Conservation (phyloP, 2,329 filamentous ascomycete species). For the Chrysosphaeria jannelii region DNA sequence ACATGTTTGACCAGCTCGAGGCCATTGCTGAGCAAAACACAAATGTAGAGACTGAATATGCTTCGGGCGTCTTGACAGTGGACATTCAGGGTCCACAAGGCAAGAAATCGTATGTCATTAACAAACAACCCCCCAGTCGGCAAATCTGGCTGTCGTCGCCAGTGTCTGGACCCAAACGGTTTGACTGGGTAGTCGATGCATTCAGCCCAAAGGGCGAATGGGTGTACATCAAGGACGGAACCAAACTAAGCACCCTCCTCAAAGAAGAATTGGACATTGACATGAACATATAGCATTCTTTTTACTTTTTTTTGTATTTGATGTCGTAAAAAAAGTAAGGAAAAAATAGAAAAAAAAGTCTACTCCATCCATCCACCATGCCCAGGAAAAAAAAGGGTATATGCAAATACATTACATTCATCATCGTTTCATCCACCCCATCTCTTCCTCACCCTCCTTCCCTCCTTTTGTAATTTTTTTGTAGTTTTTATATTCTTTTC, state of each 20-base stretch:
- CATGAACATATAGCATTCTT: conserved; percentile 12
- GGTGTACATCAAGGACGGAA: conserved; percentile 70
- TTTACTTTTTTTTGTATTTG: not conserved
- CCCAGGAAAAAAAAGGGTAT: too few species aligned
- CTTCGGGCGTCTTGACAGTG: conserved; percentile 8
- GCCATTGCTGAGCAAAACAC: conserved; percentile 39
- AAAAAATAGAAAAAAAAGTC: not conserved
- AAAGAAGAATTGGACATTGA: conserved; percentile 46
- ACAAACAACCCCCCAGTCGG: conserved; percentile 95
- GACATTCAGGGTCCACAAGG: conserved; percentile 5
- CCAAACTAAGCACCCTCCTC: conserved; percentile 40
- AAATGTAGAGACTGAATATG: conserved; percentile 68
- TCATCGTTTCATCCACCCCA: too few species aligned
- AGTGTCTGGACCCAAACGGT: conserved; percentile 72
- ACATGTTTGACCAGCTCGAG: conserved; percentile 30
- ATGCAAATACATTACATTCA: too few species aligned
- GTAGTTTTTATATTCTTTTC: not conserved
- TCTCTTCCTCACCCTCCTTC: too few species aligned
- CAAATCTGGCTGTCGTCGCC: conserved; percentile 93
- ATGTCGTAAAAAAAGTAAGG: not conserved
- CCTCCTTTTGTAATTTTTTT: not conserved
- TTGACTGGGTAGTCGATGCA: conserved; percentile 62
- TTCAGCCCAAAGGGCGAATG: conserved; percentile 35
- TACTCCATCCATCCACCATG: not conserved
- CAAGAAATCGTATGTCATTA: conserved; percentile 68